Conservation (phyloP, 495 filamentous ascomycete genomes). For the Talaromyces wortmannii region DNA sequence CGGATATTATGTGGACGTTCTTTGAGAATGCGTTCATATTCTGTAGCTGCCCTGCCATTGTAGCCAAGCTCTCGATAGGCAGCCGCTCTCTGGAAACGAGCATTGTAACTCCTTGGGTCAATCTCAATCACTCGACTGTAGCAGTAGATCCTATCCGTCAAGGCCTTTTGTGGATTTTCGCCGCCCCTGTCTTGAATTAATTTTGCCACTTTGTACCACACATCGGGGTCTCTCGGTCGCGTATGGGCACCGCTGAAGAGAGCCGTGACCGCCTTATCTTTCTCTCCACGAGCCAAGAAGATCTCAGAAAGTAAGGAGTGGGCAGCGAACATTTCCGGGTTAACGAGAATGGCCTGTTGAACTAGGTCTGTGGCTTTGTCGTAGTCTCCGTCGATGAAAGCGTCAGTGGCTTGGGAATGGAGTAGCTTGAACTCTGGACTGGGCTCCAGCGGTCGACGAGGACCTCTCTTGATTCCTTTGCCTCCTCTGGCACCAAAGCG, state of each 20-base stretch:
- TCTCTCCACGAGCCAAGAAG: slow-evolving; percentile 59
- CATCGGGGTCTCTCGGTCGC: slow-evolving; percentile 55
- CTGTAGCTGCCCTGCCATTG: slow-evolving; percentile 45
- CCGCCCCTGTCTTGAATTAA: slow-evolving; percentile 58
- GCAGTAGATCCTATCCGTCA: slow-evolving; percentile 57
- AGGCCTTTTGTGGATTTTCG: slow-evolving; percentile 38
- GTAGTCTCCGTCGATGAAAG: slow-evolving; percentile 61
- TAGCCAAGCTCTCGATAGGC: slow-evolving; percentile 52
- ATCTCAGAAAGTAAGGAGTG: slow-evolving; percentile 72
- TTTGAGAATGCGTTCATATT: slow-evolving; percentile 59
- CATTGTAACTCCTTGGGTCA: slow-evolving; percentile 48
- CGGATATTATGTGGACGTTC: slow-evolving; percentile 51
- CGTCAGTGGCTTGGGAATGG: slow-evolving; percentile 61
- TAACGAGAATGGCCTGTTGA: slow-evolving; percentile 65
- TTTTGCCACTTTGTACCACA: slow-evolving; percentile 64
- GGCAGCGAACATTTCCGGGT: slow-evolving; percentile 75
- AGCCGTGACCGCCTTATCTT: slow-evolving; percentile 59
- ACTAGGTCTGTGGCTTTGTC: slow-evolving; percentile 56
- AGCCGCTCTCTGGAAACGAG: slow-evolving; percentile 54
- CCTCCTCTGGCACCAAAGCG: slow-evolving; percentile 38
- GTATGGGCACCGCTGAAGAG: slow-evolving; percentile 67
- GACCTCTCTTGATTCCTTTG: slow-evolving; percentile 51
- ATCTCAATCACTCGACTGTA: slow-evolving; percentile 63
- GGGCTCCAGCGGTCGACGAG: slow-evolving; percentile 66
- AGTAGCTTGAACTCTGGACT: slow-evolving; percentile 67